Evolutionary conservation across 2,329 filamentous ascomycete genomes (phyloP).

Genomic region (Clarireedia sp.): DNA sequence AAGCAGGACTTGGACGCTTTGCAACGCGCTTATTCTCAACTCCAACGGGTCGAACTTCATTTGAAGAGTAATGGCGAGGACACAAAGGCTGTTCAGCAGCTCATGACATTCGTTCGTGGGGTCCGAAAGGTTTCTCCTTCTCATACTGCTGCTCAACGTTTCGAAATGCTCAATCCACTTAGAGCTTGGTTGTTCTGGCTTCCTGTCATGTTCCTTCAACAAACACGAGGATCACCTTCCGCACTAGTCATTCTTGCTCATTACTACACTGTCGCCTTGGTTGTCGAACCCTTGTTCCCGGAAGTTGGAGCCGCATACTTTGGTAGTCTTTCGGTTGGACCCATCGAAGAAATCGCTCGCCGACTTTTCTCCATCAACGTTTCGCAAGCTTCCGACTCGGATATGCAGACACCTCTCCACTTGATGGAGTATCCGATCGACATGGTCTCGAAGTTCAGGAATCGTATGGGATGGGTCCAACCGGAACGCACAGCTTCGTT

Average conservation of each 20-base stretch:
- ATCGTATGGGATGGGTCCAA: conserved; percentile 59
- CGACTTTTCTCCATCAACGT: conserved; percentile 64
- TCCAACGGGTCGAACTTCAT: conserved; percentile 60
- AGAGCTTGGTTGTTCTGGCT: conserved; percentile 95
- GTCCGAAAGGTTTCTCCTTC: conserved; percentile 63
- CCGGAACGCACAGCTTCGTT: conserved; percentile 52
- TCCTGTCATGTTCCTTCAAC: conserved; percentile 74
- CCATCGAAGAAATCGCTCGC: conserved; percentile 79
- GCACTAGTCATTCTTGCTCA: conserved; percentile 73
- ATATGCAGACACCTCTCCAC: conserved; percentile 52
- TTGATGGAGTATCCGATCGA: conserved; percentile 69
- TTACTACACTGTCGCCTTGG: conserved; percentile 81
- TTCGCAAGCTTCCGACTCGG: conserved; percentile 47
- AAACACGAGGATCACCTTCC: conserved; percentile 65
- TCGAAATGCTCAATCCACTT: conserved; percentile 80
- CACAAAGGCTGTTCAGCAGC: conserved; percentile 57
- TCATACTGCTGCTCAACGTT: conserved; percentile 72
- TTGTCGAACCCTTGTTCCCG: conserved; percentile 84
- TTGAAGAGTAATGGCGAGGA: conserved; percentile 64
- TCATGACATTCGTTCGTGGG: conserved; percentile 65
- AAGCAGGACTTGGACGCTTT: conserved; percentile 66
- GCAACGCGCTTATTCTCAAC: conserved; percentile 56
- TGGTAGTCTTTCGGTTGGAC: conserved; percentile 67
- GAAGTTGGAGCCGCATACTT: conserved; percentile 87
- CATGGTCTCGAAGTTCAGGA: conserved; percentile 60